Base-by-base conservation (phyloP, 805 yeast genomes). In the Brettanomyces naardenensis region DNA sequence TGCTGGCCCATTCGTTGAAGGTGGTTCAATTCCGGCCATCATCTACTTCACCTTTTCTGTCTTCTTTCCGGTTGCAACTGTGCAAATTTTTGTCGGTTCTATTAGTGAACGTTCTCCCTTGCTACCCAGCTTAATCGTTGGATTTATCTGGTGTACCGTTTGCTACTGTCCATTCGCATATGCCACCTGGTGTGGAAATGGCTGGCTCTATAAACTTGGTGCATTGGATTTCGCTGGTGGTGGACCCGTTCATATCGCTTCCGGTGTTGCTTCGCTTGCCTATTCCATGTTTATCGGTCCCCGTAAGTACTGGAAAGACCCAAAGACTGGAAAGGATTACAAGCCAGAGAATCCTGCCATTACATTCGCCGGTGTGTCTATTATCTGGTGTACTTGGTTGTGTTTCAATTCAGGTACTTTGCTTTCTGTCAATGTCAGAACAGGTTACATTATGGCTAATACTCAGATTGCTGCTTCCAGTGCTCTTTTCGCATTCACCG, bases 401-500 rank as follows among this genome's bases (percentile, higher is more conserved):
- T 65, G 72, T 47, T 68, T 68, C 57, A 68, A 68, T 46, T 58
- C 70, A 11, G 73, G 72, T 28, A 66, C 73, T 14, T 51, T 66
- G 33, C 52, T 67, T 11, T 37, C 65, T 3, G 68, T 67, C 31
- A 63, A 56, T 35, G 43, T 47, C 4, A 60, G 73, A 54, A 66
- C 72, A 4, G 71, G 69, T 25, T 67, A 67, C 51, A 67, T 67
- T 35, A 61, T 66, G 56, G 59, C 65, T 37, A 68, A 68, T 47
- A 73, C 80, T 4, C 67, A 72, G 45, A 49, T 73, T 14, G 73
- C 77, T 0, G 75, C 78, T 1, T 56, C 71, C 1, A 57, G 60
- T 42, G 78, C 77, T 5, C 62, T 66, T 20, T 44, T 69, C 28
- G 52, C 69, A 3, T 74, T 70, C 58, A 62, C 66, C 22, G 36